These are phyloP conservation scores for Blastobotrys parvus DNA, from an alignment of 805 yeast species.

Conservation along the genomic window DNA sequence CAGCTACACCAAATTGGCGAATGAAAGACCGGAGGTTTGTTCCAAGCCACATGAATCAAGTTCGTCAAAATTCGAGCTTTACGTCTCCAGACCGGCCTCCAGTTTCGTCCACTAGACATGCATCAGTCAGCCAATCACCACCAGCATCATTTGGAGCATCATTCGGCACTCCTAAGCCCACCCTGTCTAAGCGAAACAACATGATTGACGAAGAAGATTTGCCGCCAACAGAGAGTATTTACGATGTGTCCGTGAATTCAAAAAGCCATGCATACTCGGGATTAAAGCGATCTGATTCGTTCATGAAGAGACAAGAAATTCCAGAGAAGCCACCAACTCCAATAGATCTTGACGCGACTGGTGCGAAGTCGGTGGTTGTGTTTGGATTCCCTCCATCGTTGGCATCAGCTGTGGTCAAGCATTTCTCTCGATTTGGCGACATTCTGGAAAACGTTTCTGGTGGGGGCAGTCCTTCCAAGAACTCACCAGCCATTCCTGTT, in stretches of 20 bases:
- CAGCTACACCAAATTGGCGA: constrained; percentile 8
- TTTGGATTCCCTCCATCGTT: constrained; percentile 83
- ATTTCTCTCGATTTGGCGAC: constrained; percentile 71
- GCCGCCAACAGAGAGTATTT: constrained; percentile 18
- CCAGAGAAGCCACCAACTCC: neutral
- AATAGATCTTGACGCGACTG: neutral
- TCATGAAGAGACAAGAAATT: neutral
- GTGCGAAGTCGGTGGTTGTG: constrained; percentile 65
- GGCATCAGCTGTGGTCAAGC: constrained; percentile 57
- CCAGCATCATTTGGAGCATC: constrained; percentile 8
- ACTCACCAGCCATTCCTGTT: constrained; percentile 41
- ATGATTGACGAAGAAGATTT: constrained; percentile 16
- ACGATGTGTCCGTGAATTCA: constrained; percentile 9
- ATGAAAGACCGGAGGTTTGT: constrained; percentile 8
- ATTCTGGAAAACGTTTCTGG: constrained; percentile 67
- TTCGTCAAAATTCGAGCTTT: constrained; percentile 1
- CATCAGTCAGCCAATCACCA: constrained; percentile 2
- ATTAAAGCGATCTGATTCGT: neutral
- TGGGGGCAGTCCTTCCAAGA: constrained; percentile 22
- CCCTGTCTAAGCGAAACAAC: constrained; percentile 10
- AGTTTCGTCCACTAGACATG: constrained; percentile 1
- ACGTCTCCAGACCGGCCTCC: constrained; percentile 5
- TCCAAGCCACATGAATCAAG: constrained; percentile 8
- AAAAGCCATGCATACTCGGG: neutral
- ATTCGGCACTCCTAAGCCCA: constrained; percentile 22